Base-by-base conservation (phyloP, 768 basidiomycete species). In the Xanthoconium purpureum region DNA sequence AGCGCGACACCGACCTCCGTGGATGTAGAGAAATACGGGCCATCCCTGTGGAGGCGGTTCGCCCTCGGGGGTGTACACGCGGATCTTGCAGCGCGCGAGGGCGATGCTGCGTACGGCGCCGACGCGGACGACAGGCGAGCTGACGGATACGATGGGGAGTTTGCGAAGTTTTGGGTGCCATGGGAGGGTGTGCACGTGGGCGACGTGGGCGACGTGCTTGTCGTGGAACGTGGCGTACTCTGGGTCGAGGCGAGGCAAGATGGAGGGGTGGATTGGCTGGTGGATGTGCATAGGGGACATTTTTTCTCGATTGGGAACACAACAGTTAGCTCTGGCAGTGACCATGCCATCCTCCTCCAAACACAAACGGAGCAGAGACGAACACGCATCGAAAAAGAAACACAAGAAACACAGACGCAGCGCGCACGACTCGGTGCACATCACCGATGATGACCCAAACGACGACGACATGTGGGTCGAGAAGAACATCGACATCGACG, bases 381-480 rank as follows among this genome's bases (percentile, higher is more conserved):
- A 80, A 44, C 75, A 71, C 56, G 79, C 77, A 60, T 73, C 74
- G 66, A 83, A 81, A 72, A 87, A 85, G 69, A 79, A 80, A 38
- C 77, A 78, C 63, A 80, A 75, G 18, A 78, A 74, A 49, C 68
- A 65, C 30, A 68, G 63, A 54, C 70, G 66, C 60, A 78, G 71
- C 56, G 40, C 63, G 15, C 59, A 57, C 30, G 69, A 81, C 50
- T 70, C 74, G 37, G 58, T 67, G 20, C 59, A 65, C 52, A 76
- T 84, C 35, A 75, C 81, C 0, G 91, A 91, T 67, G 89, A 93
- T 63, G 88, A 94, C 66, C 78, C 80, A 15, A 76, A 84, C 58
- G 86, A 84, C 66, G 84, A 86, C 17, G 85, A 85, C 53, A 81
- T 91, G 75, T 94, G 93, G 93, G 80, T 86, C 24, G 94, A 94